Base-by-base conservation (phyloP, 495 filamentous ascomycete species). In the Rostrohypoxylon terebratum region DNA sequence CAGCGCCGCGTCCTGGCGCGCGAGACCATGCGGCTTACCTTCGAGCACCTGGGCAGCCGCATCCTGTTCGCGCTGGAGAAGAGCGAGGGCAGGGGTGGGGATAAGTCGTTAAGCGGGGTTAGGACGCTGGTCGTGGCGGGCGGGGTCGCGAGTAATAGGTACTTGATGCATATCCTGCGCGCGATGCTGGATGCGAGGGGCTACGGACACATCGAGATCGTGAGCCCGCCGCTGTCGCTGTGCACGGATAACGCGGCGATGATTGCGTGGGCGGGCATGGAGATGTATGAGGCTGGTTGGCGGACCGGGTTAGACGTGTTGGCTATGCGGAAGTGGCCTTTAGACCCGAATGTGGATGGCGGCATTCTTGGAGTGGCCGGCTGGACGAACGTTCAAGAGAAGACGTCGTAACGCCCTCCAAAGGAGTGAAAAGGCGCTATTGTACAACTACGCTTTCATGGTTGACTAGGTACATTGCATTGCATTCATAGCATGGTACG, bases 201-300 rank as follows among this genome's bases (percentile, higher is more conserved):
- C 0, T 91, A 88, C 72, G 70, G 70, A 4, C 65, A 90, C 64
- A 78, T 97, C n/a, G 65, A 83, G 28, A 71, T 98, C 11, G 78
- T 89, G 3, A 90, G 90, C 42, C 96, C 96, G 20, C 96, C 96
- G 3, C 76, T 86, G 20, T 81, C 83, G 51, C 82, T 94, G 68
- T 97, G 96, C 72, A 97, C 93, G 0, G 96, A 99, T 76, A 98
- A 98, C 82, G 96, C 94, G 14, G 93, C 93, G n/a, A 99, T 98
- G 96, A 94, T 98, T 72, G 95, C 92, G 0, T 99, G 96, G 96
- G 86, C 94, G 4, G 96, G 92, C 0, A 85, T 94, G 60, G 94
- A 97, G 83, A 97, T 98, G 93, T 98, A 85, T 65, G 89, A 94
- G 77, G 88, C 85, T 3, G 94, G 95, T 0, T 95, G 87, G 85